Conservation (phyloP, 2,329 filamentous ascomycete species). For the Pseudogymnoascus destructans region DNA sequence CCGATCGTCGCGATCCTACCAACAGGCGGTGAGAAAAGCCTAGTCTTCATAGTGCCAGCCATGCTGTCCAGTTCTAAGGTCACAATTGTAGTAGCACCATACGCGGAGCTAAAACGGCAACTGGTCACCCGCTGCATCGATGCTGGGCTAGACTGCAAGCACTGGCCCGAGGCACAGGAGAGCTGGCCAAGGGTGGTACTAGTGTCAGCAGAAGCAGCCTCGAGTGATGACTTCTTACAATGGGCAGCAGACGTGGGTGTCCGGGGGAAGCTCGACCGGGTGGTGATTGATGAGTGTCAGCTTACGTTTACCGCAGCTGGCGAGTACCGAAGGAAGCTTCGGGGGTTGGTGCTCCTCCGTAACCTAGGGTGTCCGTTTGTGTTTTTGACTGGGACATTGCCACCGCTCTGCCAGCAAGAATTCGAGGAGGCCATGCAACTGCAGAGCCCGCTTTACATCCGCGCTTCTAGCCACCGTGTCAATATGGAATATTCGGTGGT, state of each 20-base stretch:
- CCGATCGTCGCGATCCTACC: slow-evolving; percentile 1
- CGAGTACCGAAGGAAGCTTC: slow-evolving; percentile 2
- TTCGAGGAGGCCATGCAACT: slow-evolving; percentile 3
- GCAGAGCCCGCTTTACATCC: neutral
- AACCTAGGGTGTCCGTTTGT: slow-evolving; percentile 3
- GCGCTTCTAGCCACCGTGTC: neutral
- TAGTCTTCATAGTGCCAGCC: slow-evolving; percentile 10
- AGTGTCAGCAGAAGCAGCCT: slow-evolving; percentile 5
- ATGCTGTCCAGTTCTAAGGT: neutral
- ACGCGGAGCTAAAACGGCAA: neutral
- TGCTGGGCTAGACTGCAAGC: slow-evolving; percentile 1
- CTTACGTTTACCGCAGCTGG: slow-evolving; percentile 9
- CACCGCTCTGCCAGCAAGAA: neutral
- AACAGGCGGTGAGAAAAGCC: slow-evolving; percentile 10
- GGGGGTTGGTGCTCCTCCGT: neutral
- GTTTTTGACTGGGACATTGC: neutral
- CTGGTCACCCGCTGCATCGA: slow-evolving; percentile 1
- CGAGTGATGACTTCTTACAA: neutral
- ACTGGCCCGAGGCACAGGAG: neutral
- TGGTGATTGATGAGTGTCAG: slow-evolving; percentile 12
- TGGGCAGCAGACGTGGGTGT: neutral
- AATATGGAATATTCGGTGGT: neutral
- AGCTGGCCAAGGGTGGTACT: neutral
- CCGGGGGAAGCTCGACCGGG: neutral
- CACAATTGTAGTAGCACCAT: slow-evolving; percentile 9